Evolutionary conservation across 148 eudicot species (phyloP).

Genomic region (Camellia lanceoleosa): DNA sequence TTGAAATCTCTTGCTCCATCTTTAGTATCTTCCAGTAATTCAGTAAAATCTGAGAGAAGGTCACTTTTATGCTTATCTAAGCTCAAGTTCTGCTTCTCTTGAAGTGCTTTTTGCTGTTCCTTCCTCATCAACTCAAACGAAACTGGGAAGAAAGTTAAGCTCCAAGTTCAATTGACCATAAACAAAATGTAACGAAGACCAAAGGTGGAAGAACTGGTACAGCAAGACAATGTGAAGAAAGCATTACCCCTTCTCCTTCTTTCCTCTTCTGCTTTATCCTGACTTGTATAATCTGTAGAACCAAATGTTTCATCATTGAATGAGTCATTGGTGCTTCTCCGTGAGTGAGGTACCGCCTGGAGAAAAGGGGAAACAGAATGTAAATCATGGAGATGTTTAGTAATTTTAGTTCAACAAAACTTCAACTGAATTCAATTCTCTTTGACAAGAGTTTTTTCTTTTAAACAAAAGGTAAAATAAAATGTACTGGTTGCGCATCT

Average conservation of each 20-base stretch:
- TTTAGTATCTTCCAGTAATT: conserved; percentile 35
- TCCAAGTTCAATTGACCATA: neutral
- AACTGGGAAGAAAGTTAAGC: conserved; percentile 36
- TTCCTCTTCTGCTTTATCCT: conserved; percentile 92
- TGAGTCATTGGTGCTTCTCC: conserved; percentile 69
- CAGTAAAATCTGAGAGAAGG: conserved; percentile 24
- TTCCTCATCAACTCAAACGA: conserved; percentile 94
- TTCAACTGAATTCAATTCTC: conserved; percentile 5
- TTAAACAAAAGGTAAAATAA: neutral
- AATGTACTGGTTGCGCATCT: neutral
- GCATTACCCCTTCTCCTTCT: conserved; percentile 76
- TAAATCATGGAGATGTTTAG: neutral
- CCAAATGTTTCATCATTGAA: conserved; percentile 97
- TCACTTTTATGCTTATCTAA: conserved; percentile 50
- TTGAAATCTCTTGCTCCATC: conserved; percentile 25
- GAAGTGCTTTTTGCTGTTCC: conserved; percentile 84
- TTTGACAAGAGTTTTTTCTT: neutral
- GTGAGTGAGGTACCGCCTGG: conserved; percentile 72
- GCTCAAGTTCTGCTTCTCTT: conserved; percentile 67
- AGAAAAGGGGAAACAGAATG: conserved; percentile 13
- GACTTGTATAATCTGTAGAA: conserved; percentile 58
- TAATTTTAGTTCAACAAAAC: neutral
- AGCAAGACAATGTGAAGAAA: conserved; percentile 4
- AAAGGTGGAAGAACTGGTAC: neutral
- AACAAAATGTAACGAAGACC: neutral